These are phyloP conservation scores for Moesziomyces antarcticus DNA, from an alignment of 1,284 basidiomycete species.

Conservation along the genomic window DNA sequence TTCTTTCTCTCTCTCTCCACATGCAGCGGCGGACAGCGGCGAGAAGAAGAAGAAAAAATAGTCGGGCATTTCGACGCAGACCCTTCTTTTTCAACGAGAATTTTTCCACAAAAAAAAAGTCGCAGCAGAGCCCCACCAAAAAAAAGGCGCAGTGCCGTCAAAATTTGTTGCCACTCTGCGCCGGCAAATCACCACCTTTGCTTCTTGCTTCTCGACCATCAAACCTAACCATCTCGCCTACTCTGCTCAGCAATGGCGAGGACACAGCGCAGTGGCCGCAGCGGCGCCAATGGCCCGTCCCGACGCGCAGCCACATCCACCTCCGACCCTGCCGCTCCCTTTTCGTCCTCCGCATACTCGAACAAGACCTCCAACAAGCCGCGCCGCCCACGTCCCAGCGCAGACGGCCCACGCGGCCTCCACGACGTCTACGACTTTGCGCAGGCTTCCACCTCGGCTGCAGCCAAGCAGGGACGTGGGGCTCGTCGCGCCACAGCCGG, in stretches of 20 bases:
- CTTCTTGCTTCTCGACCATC: not conserved
- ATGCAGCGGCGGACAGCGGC: no score
- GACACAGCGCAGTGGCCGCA: not conserved
- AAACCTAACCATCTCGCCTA: not conserved
- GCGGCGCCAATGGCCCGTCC: not conserved
- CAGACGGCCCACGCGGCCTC: conserved; percentile 10
- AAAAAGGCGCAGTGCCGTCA: not conserved
- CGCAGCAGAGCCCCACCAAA: no score
- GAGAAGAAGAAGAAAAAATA: no score
- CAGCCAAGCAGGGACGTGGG: conserved; percentile 23
- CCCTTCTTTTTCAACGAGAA: no score
- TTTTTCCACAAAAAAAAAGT: not conserved
- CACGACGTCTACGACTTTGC: conserved; percentile 35
- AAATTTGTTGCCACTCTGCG: not conserved
- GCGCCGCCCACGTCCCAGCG: conserved; percentile 9
- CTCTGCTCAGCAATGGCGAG: conserved; percentile 2
- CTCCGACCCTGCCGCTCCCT: conserved; percentile 11
- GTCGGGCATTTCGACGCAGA: no score
- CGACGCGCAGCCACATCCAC: not conserved
- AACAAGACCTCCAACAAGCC: conserved; percentile 9
- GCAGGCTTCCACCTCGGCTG: conserved; percentile 30
- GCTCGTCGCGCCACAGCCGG: conserved; percentile 31
- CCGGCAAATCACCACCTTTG: not conserved
- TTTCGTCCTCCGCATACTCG: conserved; percentile 28
- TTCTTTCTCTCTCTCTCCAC: no score